phyloP scores from a whole-genome alignment of 441 rosid species.

The Daphne laureola region DNA sequence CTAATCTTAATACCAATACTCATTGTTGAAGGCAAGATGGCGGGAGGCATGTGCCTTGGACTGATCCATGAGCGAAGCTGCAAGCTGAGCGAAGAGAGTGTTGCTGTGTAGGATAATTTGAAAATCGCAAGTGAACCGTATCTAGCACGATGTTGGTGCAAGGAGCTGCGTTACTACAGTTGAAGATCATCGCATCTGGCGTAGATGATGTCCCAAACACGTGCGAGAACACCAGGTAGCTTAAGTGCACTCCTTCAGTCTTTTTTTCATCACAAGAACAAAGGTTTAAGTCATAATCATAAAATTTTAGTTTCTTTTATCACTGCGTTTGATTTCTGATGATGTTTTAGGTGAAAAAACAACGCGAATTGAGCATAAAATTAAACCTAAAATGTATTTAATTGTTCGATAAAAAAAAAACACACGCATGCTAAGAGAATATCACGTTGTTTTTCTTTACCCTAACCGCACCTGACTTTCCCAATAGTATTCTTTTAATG shows the following conservation, averaged over 20 bases:
- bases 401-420: too few species aligned
- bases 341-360: too few species aligned
- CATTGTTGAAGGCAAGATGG: constrained; percentile 13
- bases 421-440: too few species aligned
- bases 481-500: too few species aligned
- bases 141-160: constrained; percentile 29
- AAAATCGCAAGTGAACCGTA: constrained; percentile 21
- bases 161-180: constrained; percentile 31
- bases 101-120: neutral
- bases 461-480: too few species aligned
- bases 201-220: constrained; percentile 37
- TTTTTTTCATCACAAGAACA: too few species aligned
- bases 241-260: constrained; percentile 35
- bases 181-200: constrained; percentile 33
- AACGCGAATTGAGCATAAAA: too few species aligned
- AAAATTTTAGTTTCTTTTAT: neutral
- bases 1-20: too few species aligned
- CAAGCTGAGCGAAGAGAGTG: constrained; percentile 18
- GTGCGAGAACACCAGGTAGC: constrained; percentile 20
- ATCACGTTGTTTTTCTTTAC: too few species aligned
- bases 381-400: too few species aligned
- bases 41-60: constrained; percentile 12
- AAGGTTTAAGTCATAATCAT: neutral
- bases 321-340: too few species aligned
- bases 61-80: constrained; percentile 23